Conservation (phyloP, 345 rosid species). For the Boechera divaricarpa region DNA sequence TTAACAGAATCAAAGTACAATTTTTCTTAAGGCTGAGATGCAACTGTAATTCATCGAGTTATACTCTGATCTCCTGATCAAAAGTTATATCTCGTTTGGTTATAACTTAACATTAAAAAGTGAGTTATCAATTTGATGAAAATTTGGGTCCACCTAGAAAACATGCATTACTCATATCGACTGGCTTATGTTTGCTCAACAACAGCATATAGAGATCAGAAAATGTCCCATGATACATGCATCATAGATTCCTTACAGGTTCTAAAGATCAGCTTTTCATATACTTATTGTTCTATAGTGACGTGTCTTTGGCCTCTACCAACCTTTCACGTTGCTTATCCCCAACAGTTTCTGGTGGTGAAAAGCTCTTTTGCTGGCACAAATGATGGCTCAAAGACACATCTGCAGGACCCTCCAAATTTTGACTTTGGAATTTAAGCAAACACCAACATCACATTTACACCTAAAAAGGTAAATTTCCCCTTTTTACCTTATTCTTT, state of each 20-base stretch:
- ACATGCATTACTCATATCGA: conserved; percentile 13
- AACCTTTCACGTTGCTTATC: conserved; percentile 26
- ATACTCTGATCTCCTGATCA: conserved; percentile 21
- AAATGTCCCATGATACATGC: conserved; percentile 9
- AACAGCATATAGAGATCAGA: conserved; percentile 28
- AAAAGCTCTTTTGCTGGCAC: conserved; percentile 33
- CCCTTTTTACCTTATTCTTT: conserved; percentile 27
- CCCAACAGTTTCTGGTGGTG: conserved; percentile 32
- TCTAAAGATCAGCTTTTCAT: conserved; percentile 21
- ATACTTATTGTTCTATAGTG: conserved; percentile 26
- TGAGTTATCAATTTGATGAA: not conserved
- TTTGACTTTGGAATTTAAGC: conserved; percentile 22
- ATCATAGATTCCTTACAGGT: conserved; percentile 13
- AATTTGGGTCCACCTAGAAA: conserved; percentile 19
- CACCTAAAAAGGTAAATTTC: conserved; percentile 5
- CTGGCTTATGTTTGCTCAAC: conserved; percentile 25
- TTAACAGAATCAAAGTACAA: conserved; percentile 26
- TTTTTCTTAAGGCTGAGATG: not conserved
- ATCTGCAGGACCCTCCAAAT: conserved; percentile 32
- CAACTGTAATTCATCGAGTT: conserved; percentile 18
- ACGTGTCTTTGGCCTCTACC: conserved; percentile 18
- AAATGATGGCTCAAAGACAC: conserved; percentile 32
- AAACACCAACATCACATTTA: conserved; percentile 37
- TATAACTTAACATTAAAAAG: not conserved
- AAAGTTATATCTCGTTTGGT: conserved; percentile 26